A percentile compares a stretch with the other conserved stretches of the same genome.
Conservation (phyloP, 2,329 filamentous ascomycete species). For the Trichoderma sp. region DNA sequence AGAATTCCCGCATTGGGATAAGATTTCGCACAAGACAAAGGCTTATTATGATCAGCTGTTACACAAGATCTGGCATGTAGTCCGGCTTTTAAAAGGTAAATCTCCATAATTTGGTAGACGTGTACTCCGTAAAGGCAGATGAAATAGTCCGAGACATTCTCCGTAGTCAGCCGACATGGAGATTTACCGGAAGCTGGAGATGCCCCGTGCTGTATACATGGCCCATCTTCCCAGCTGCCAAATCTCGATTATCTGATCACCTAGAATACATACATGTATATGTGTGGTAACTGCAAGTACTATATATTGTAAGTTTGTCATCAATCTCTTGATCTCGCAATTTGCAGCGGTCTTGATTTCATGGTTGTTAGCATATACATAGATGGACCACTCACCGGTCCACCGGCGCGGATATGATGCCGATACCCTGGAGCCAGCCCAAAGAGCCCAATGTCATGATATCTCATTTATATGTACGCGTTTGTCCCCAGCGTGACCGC, state of each 20-base stretch:
- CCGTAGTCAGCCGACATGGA: constrained; percentile 1
- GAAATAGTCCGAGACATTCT: constrained; percentile 1
- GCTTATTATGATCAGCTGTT: not conserved
- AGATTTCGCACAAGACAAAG: not conserved
- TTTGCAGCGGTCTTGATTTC: not conserved
- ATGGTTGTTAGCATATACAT: not conserved
- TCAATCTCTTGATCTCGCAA: not conserved
- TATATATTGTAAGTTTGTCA: not conserved
- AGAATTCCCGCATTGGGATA: not conserved
- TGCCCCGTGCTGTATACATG: not conserved
- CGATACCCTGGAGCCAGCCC: not conserved
- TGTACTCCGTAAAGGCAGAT: not conserved
- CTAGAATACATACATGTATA: not conserved
- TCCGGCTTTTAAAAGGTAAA: not conserved
- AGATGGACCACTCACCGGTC: not conserved
- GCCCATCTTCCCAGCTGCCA: not conserved
- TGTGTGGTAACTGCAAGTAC: not conserved
- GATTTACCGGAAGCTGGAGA: not conserved
- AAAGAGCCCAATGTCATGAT: not conserved
- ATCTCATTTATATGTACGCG: not conserved
- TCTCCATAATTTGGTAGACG: not conserved
- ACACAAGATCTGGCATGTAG: not conserved
- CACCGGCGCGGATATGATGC: too few species aligned
- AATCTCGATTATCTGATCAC: not conserved
- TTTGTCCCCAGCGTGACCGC: not conserved